phyloP scores from a whole-genome alignment of 208 protist species.

The Wallacemonas collosoma region DNA sequence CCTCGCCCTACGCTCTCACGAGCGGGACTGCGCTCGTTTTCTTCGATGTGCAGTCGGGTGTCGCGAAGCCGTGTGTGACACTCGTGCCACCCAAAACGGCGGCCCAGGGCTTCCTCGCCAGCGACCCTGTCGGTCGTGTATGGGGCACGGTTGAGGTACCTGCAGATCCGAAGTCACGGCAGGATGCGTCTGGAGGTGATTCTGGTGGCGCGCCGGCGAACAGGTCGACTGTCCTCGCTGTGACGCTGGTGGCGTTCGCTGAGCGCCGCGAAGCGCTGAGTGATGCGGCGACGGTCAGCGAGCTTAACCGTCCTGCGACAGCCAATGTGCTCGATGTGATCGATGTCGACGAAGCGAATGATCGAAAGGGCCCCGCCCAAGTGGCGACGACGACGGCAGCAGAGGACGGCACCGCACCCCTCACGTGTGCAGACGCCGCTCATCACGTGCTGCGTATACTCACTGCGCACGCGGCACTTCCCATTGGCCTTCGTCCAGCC shows the following conservation, averaged over 20 bases:
- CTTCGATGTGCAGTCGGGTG: constrained; percentile 44
- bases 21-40: constrained; percentile 45
- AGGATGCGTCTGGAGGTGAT: constrained; percentile 2
- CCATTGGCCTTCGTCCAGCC: not conserved
- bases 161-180: constrained; percentile 19
- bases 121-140: constrained; percentile 37
- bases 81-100: constrained; percentile 4
- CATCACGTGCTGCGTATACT: constrained; percentile 19
- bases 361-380: constrained; percentile 1
- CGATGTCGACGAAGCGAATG: constrained; percentile 3
- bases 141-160: constrained; percentile 57
- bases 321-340: constrained; percentile 6
- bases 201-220: not conserved
- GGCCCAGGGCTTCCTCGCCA: constrained; percentile 39
- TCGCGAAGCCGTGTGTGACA: constrained; percentile 21
- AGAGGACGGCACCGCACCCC: not conserved
- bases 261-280: constrained; percentile 19
- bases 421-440: constrained; percentile 24
- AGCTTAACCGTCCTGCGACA: not conserved
- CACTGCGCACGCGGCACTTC: constrained; percentile 1
- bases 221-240: constrained; percentile 27
- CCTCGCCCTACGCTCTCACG: constrained; percentile 31
- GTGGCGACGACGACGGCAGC: not conserved
- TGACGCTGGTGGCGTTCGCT: constrained; percentile 28
- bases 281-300: constrained; percentile 3